Base-by-base conservation (phyloP, 176 grass and related monocot species). In the Carex cristatella region DNA sequence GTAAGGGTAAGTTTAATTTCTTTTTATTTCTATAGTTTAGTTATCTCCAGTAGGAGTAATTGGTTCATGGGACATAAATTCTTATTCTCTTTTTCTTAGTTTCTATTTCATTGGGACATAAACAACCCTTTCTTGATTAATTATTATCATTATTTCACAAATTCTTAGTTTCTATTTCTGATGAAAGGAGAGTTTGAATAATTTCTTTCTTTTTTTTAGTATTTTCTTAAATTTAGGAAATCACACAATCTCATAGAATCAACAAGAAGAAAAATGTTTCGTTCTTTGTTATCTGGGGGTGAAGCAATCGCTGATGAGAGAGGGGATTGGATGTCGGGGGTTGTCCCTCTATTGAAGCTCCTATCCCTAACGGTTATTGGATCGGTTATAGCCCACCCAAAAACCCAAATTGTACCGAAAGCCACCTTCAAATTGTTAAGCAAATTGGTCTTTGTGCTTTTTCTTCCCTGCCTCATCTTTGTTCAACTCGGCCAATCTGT, bases 391-490 rank as follows among this genome's bases (percentile, higher is more conserved):
- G 89, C 91, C 9, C 87, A 95, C 83, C 90, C 81, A 0, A 87
- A 87, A 74, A 90, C 82, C 33, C 96, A 94, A 85, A 85, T 95
- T 58, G 71, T 98, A 12, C 96, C 96, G n/a, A 93, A 88, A 69
- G 93, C 93, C 83, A 98, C 96, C 85, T 23, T 98, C 88, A 98
- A 98, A 87, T 90, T 98, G 11, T 87, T 98, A 8, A 98, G 95
- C 89, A 98, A 98, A 88, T 90, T 98, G 68, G 93, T 98, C 51
- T 98, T 98, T 46, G 91, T 91, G 0, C 93, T 98, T 54, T 94
- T 98, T 89, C 96, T 98, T 2, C 96, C 96, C 12, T 98, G 93
- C 78, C 91, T 98, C 76, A 98, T 98, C 85, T 98, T 98, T 62
- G 93, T 95, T 30, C 91, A 90, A 59, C 91, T 98, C 31, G 96